phyloP scores from a whole-genome alignment of 306 rosid genomes.

The Cicer chorassanicum region DNA sequence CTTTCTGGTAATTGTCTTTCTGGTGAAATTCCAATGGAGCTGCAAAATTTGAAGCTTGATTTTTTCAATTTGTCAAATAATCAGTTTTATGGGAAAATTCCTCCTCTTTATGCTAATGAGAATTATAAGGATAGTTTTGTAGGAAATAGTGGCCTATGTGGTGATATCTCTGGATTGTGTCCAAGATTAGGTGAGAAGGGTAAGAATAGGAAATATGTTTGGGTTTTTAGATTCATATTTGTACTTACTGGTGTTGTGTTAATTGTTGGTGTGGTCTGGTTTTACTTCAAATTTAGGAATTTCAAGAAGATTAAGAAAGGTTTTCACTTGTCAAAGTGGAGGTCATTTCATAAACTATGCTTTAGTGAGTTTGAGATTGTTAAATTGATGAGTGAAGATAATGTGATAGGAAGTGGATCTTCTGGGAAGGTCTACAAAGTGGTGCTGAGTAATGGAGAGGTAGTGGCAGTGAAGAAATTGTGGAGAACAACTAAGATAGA shows the following conservation, averaged over 20 bases:
- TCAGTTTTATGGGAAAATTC: conserved; percentile 62
- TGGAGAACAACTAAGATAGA: conserved; percentile 54
- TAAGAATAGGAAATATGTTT: conserved; percentile 47
- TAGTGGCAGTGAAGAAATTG: conserved; percentile 80
- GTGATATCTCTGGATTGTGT: conserved; percentile 60
- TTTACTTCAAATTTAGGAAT: conserved; percentile 59
- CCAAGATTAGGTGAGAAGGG: conserved; percentile 43
- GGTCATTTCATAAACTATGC: conserved; percentile 72
- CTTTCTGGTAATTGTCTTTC: conserved; percentile 63
- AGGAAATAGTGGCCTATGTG: conserved; percentile 68
- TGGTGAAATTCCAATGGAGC: conserved; percentile 64
- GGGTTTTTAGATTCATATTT: conserved; percentile 65
- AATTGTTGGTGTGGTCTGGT: conserved; percentile 63
- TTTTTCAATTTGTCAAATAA: conserved; percentile 68
- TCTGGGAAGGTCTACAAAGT: conserved; percentile 88
- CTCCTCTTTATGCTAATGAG: conserved; percentile 62
- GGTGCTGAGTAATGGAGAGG: conserved; percentile 62
- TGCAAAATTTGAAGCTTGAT: conserved; percentile 76
- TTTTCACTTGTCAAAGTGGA: conserved; percentile 61
- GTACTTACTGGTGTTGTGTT: conserved; percentile 65
- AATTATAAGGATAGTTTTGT: conserved; percentile 62
- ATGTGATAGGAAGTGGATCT: conserved; percentile 72
- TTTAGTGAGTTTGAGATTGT: conserved; percentile 71
- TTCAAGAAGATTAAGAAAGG: conserved; percentile 62
- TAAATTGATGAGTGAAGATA: conserved; percentile 65